phyloP scores from a whole-genome alignment of 139 green algal genomes.

The Coccomyxa sp. region DNA sequence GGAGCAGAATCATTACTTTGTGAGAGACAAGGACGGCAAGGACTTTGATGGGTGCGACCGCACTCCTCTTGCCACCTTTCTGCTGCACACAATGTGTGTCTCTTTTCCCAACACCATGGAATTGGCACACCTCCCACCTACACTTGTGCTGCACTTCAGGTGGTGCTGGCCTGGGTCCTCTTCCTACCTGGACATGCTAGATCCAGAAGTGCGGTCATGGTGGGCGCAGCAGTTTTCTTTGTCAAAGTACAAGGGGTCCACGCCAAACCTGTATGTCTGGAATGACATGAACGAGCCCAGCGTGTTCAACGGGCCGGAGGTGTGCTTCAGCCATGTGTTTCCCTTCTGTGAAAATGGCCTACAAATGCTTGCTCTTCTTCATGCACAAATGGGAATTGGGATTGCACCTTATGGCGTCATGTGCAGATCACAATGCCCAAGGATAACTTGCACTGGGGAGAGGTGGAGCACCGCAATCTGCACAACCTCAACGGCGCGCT shows the following conservation, averaged over 20 bases:
- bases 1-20: constrained; percentile 70
- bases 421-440: constrained; percentile 86
- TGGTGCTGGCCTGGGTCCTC: constrained; percentile 96
- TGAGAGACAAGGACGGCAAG: constrained; percentile 72
- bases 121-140: not conserved
- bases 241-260: constrained; percentile 81
- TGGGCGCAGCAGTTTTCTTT: constrained; percentile 85
- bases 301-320: constrained; percentile 98
- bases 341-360: not conserved
- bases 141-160: constrained; percentile 28
- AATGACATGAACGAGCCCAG: constrained; percentile 99
- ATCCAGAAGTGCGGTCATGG: constrained; percentile 80
- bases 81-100: not conserved
- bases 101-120: not conserved
- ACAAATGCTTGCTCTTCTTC: not conserved
- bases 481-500: constrained; percentile 95
- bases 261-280: constrained; percentile 94
- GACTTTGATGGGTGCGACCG: constrained; percentile 84
- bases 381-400: not conserved
- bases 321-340: constrained; percentile 16
- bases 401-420: not conserved
- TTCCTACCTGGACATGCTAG: constrained; percentile 90
- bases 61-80: not conserved
- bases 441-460: constrained; percentile 80
- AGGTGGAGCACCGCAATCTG: constrained; percentile 89